Conservation (phyloP, 164 flowering plant species). For the Umbilicus rupestris region DNA sequence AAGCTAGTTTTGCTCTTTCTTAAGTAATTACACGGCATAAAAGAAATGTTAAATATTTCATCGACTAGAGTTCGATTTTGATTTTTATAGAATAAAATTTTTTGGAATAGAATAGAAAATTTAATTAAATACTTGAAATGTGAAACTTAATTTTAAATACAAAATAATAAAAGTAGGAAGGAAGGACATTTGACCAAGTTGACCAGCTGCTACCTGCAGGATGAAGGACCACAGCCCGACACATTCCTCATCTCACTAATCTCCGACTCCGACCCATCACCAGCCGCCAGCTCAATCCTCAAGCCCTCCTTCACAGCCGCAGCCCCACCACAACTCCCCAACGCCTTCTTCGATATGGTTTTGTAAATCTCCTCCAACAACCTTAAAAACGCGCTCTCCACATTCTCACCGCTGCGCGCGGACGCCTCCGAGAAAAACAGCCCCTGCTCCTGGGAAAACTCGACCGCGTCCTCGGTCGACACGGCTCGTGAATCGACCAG, state of each 20-base stretch:
- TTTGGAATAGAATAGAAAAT: no score
- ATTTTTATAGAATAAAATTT: no score
- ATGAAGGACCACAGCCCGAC: constrained; percentile 44
- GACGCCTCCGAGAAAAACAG: constrained; percentile 80
- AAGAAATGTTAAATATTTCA: no score
- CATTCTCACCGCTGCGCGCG: constrained; percentile 61
- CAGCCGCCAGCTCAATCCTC: constrained; percentile 31
- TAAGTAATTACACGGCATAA: no score
- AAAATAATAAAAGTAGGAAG: no score
- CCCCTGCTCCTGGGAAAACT: constrained; percentile 75
- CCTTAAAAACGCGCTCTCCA: constrained; percentile 60
- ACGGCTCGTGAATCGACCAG: constrained; percentile 64
- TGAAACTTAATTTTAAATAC: no score
- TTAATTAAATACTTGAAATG: no score
- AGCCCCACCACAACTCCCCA: constrained; percentile 12
- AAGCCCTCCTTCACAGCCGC: constrained; percentile 23
- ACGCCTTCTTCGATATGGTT: constrained; percentile 50
- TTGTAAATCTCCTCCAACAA: constrained; percentile 70
- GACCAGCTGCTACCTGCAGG: no score
- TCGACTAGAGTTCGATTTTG: no score
- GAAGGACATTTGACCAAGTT: no score
- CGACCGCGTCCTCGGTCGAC: constrained; percentile 74
- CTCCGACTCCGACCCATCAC: constrained; percentile 39
- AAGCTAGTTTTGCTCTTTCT: no score
- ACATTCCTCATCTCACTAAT: constrained; percentile 52